Percentiles rank a stretch among this genome's conserved stretches.
Conservation (phyloP, 257 asterid genomes). For the Solanum okadae region DNA sequence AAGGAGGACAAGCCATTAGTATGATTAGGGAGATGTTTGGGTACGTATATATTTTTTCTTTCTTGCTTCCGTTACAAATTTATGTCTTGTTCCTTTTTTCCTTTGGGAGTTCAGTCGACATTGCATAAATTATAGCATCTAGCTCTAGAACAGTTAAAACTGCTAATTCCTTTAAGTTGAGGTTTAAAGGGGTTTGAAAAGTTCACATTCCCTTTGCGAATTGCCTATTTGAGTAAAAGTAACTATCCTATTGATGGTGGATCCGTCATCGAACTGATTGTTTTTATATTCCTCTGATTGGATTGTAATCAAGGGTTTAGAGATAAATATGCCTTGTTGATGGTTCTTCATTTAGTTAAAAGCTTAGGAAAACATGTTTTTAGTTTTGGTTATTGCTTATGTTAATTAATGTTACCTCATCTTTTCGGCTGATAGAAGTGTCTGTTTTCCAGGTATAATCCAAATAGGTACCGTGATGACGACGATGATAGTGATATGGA, state of each 20-base stretch:
- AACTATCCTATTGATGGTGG: background rate
- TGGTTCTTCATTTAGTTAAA: background rate
- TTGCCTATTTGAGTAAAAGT: background rate
- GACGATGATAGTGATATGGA: slow-evolving; percentile 84
- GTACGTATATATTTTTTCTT: slow-evolving; percentile 17
- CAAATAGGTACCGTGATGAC: slow-evolving; percentile 36
- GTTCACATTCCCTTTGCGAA: background rate
- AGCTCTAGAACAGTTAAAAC: background rate
- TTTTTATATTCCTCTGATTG: background rate
- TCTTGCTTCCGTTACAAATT: background rate
- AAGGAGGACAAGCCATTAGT: slow-evolving; percentile 20
- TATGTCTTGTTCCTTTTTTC: background rate
- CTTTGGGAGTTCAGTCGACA: background rate
- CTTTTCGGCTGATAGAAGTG: background rate
- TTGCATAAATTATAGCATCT: background rate
- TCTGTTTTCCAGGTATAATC: slow-evolving; percentile 56
- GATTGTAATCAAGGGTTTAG: background rate
- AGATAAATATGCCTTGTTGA: background rate
- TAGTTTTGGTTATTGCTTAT: background rate
- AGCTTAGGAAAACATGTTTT: background rate
- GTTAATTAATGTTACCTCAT: background rate
- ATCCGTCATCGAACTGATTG: background rate
- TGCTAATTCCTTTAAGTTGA: background rate
- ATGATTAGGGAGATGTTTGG: slow-evolving; percentile 67
- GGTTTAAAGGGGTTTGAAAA: background rate